Evolutionary conservation across 805 yeast species (phyloP).

Genomic region (Lachancea mirantina): DNA sequence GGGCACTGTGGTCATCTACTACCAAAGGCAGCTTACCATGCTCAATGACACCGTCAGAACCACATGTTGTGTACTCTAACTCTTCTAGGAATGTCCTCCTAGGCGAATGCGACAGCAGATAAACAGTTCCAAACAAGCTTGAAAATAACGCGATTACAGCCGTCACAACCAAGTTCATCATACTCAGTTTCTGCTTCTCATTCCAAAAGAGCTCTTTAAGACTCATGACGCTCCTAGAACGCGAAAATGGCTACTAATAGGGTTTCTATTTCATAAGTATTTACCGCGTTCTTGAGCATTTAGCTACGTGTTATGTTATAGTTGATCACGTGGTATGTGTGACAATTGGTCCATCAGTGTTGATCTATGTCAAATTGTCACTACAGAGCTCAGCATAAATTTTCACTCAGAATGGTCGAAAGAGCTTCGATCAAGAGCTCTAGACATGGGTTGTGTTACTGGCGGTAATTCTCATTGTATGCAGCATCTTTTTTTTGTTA

Average conservation of each 20-base stretch:
- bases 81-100: conserved; percentile 50
- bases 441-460: too few relatives aligned
- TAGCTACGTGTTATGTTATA: too few relatives aligned
- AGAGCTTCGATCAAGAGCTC: too few relatives aligned
- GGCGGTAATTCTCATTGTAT: too few relatives aligned
- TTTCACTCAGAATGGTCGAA: too few relatives aligned
- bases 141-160: conserved; percentile 8
- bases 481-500: too few relatives aligned
- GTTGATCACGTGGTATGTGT: too few relatives aligned
- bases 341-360: too few relatives aligned
- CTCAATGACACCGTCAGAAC: conserved; percentile 23
- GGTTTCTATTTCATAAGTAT: background rate
- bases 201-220: conserved; percentile 5
- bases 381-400: too few relatives aligned
- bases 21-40: conserved; percentile 25
- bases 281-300: background rate
- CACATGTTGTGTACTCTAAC: conserved; percentile 46
- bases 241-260: background rate
- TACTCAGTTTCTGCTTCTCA: conserved; percentile 10
- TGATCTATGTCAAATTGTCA: too few relatives aligned
- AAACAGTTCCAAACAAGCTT: conserved; percentile 35
- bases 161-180: conserved; percentile 10
- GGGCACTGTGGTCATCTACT: conserved; percentile 8
- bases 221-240: background rate
- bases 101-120: conserved; percentile 56